A percentile compares a stretch with the other conserved stretches of the same genome.
Conservation (phyloP, 202 grass and related monocot species). For the Dendrocalamus latiflorus region DNA sequence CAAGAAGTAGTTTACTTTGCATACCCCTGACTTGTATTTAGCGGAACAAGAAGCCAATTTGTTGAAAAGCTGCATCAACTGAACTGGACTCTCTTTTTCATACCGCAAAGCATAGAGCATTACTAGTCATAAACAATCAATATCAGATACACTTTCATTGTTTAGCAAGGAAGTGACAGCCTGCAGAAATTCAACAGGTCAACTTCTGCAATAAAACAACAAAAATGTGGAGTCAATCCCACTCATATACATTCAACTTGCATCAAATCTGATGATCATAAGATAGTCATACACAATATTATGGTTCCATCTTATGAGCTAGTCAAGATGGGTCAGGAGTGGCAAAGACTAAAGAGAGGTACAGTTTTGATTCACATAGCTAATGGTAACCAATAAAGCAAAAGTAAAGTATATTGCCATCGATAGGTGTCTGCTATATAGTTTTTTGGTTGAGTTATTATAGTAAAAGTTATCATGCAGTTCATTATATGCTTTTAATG, state of each 20-base stretch:
- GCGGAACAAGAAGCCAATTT: conserved; percentile 91
- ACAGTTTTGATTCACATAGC: neutral
- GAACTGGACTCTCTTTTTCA: conserved; percentile 98
- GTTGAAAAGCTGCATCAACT: conserved; percentile 99
- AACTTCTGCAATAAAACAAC: neutral
- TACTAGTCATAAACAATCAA: conserved; percentile 77
- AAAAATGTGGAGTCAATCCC: neutral
- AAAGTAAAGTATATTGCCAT: neutral
- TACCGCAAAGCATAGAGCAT: conserved; percentile 94
- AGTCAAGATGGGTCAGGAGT: neutral
- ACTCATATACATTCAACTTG: conserved; percentile 6
- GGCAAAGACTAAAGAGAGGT: neutral
- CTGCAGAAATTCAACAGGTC: conserved; percentile 39
- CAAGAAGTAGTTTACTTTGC: conserved; percentile 34
- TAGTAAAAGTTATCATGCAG: too few species aligned
- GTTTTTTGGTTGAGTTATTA: too few species aligned
- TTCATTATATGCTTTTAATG: neutral
- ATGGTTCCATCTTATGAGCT: neutral
- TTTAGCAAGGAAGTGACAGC: conserved; percentile 81
- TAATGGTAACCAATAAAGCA: conserved; percentile 5
- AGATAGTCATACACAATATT: neutral
- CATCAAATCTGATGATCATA: neutral
- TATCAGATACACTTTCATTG: conserved; percentile 86
- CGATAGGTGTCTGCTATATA: too few species aligned
- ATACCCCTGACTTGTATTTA: conserved; percentile 96